Evolutionary conservation across 2,329 filamentous ascomycete genomes (phyloP), one percentile per base, ranked within the genome.

Genomic region (Trichoderma cornu-damae): DNA sequence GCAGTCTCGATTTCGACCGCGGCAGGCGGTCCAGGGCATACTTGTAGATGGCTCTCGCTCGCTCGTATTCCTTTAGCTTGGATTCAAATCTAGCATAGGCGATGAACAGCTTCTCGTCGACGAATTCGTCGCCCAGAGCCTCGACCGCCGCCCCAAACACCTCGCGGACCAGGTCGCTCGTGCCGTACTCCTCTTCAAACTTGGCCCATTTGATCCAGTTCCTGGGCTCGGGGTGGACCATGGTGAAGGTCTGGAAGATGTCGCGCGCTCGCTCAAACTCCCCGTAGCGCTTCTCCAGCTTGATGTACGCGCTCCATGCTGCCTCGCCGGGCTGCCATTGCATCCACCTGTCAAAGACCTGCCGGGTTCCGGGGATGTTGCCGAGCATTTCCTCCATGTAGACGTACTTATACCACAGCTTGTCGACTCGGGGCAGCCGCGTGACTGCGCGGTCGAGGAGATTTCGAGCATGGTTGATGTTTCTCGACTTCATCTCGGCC

Each of bases 171-270:
- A 93, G 72, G 66, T 96, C 93, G 68, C 87, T 93, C 1, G 91
- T 96, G 7, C 94, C 94, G 64, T 87, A 90, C 69, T 99, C 94
- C 70, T 97, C 93, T 72, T 99, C 94, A 64, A 97, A 99, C 61
- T 89, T 89, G 60, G 93, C 88, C 94, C 94, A 99, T 70, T 96
- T 96, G 74, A 99, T 95, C 92, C 93, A 99, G 68, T 96, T 97
- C 66, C 89, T 85, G 20, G 94, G 89, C 67, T 97, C 93, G 0
- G 94, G 92, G 64, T 97, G 94, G 7, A 97, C 89, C 60, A 92
- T 82, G 1, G 91, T 96, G 67, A 96, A 96, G 26, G 89, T 82
- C 69, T 90, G 84, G 70, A 95, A 97, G 63, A 99, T 93, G 43
- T 87, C 86, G 37, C 94, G 81, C n/a, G 92, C 93, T 59, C 91